Evolutionary conservation across 441 rosid genomes (phyloP).

Genomic region (Pelargonium fulgidum): DNA sequence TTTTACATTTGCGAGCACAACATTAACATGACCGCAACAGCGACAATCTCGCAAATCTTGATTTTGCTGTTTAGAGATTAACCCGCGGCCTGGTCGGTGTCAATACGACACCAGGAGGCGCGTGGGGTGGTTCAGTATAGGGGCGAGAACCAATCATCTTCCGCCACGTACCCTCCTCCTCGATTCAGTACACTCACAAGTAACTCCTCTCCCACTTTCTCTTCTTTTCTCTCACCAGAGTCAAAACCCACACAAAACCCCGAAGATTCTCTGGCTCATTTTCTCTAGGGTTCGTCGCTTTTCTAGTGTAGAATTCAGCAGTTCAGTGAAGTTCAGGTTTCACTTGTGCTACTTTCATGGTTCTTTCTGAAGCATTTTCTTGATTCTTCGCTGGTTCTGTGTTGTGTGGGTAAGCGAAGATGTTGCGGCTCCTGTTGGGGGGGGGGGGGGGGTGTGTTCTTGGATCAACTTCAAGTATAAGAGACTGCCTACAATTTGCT

Average conservation of each 20-base stretch:
- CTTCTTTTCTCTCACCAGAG: neutral
- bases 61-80: too few relatives aligned
- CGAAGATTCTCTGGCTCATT: neutral
- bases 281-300: slow-evolving; percentile 2
- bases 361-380: neutral
- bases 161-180: slow-evolving; percentile 21
- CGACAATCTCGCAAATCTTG: neutral
- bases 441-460: slow-evolving; percentile 12
- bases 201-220: neutral
- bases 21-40: neutral
- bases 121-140: neutral
- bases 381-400: neutral
- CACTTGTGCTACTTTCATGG: neutral
- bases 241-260: slow-evolving; percentile 5
- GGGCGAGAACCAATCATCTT: slow-evolving; percentile 6
- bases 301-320: too few relatives aligned
- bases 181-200: neutral
- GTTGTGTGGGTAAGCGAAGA: slow-evolving; percentile 15
- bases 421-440: slow-evolving; percentile 33
- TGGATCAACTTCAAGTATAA: too few relatives aligned
- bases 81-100: neutral
- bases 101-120: neutral
- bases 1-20: too few relatives aligned
- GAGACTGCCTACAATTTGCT: too few relatives aligned
- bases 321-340: neutral